phyloP scores from a whole-genome alignment of 2,329 filamentous ascomycete species.

The Arachnomyces sp. region DNA sequence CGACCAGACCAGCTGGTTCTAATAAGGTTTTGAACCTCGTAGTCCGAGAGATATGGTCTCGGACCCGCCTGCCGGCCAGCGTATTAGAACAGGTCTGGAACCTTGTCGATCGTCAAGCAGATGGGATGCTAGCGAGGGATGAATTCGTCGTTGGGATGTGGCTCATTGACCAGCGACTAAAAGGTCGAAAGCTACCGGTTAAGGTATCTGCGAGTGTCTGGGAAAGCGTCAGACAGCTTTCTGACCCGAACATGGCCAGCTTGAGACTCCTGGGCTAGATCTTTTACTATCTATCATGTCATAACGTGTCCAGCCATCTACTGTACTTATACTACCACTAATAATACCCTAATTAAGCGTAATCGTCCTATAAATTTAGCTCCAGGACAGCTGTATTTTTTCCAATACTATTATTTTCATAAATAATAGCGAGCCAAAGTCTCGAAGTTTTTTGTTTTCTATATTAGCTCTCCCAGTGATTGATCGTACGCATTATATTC shows the following conservation, averaged over 20 bases:
- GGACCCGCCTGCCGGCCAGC: slow-evolving; percentile 34
- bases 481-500: no score
- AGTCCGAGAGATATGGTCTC: slow-evolving; percentile 43
- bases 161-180: slow-evolving; percentile 43
- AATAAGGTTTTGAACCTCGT: slow-evolving; percentile 40
- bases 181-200: slow-evolving; percentile 39
- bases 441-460: no score
- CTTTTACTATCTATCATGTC: slow-evolving; percentile 7
- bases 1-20: slow-evolving; percentile 9
- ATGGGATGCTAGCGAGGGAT: slow-evolving; percentile 34
- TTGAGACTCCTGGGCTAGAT: slow-evolving; percentile 15
- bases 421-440: no score
- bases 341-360: no score
- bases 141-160: slow-evolving; percentile 46
- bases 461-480: no score
- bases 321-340: slow-evolving; percentile 9
- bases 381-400: no score
- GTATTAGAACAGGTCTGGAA: slow-evolving; percentile 40
- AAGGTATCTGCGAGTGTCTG: slow-evolving; percentile 42
- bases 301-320: not conserved
- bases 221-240: slow-evolving; percentile 36
- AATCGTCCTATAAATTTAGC: no score
- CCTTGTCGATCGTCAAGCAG: slow-evolving; percentile 33
- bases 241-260: slow-evolving; percentile 31
- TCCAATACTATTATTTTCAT: no score